Percentiles rank a stretch among this genome's conserved stretches.
Conservation (phyloP, 2,329 filamentous ascomycete species). For the Cordyceps cicadae region DNA sequence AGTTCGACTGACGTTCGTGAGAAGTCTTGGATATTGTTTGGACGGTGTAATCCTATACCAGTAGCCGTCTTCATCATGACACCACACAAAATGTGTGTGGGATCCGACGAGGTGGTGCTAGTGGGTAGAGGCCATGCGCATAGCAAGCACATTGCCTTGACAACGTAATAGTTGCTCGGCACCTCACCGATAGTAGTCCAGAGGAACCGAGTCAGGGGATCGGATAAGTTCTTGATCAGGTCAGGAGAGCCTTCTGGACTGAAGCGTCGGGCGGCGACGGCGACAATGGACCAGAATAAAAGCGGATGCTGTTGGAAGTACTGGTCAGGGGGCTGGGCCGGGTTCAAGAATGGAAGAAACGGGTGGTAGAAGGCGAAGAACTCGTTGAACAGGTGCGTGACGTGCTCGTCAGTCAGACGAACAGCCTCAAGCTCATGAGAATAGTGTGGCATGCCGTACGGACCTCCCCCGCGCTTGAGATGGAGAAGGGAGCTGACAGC, state of each 20-base stretch:
- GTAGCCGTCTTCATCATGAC: constrained; percentile 85
- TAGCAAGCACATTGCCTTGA: constrained; percentile 71
- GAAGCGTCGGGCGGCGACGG: constrained; percentile 66
- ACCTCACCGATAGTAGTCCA: constrained; percentile 73
- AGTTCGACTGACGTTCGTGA: constrained; percentile 66
- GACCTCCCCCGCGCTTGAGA: constrained; percentile 52
- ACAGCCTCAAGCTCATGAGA: constrained; percentile 56
- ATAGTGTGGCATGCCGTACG: constrained; percentile 51
- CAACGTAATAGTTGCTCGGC: constrained; percentile 69
- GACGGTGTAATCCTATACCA: constrained; percentile 72
- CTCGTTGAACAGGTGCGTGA: constrained; percentile 59
- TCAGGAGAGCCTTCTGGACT: constrained; percentile 45
- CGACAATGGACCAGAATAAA: constrained; percentile 77
- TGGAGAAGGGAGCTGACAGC: constrained; percentile 59
- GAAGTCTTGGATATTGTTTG: constrained; percentile 76
- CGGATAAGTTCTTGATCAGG: constrained; percentile 59
- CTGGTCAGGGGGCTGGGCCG: constrained; percentile 57
- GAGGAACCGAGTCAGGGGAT: constrained; percentile 60
- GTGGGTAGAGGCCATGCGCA: constrained; percentile 78
- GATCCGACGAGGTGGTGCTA: constrained; percentile 71
- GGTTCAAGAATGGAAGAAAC: constrained; percentile 67
- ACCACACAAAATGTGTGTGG: constrained; percentile 72
- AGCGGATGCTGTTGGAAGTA: constrained; percentile 72
- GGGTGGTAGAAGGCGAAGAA: constrained; percentile 71
- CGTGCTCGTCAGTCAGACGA: constrained; percentile 55